These are phyloP conservation scores for Quercus mongolica DNA, from an alignment of 306 rosid genomes.

Conservation along the genomic window DNA sequence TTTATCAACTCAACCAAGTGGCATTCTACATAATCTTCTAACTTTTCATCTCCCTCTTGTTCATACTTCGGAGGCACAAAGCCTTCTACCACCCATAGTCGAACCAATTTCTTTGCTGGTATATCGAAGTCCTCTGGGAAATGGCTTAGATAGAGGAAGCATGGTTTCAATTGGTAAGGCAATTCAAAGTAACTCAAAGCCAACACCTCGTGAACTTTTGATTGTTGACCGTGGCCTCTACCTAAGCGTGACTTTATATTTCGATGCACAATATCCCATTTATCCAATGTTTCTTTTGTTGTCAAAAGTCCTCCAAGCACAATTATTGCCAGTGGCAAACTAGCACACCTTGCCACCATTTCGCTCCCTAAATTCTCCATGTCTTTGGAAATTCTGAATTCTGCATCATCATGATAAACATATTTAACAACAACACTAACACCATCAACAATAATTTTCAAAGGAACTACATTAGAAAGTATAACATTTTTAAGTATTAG, in stretches of 20 bases:
- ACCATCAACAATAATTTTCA: not conserved
- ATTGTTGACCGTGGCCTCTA: constrained; percentile 29
- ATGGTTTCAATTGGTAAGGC: constrained; percentile 46
- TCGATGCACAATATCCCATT: constrained; percentile 34
- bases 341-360: constrained; percentile 42
- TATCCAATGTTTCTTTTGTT: constrained; percentile 27
- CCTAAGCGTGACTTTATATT: constrained; percentile 23
- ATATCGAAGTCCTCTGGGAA: constrained; percentile 54
- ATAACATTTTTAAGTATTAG: not conserved
- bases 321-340: not conserved
- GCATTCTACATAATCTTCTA: constrained; percentile 40
- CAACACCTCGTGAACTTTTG: constrained; percentile 30
- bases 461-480: not conserved
- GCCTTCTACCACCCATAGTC: constrained; percentile 54
- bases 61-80: constrained; percentile 31
- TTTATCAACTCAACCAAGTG: constrained; percentile 10
- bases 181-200: constrained; percentile 44
- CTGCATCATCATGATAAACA: constrained; percentile 13
- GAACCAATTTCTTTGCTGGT: constrained; percentile 31
- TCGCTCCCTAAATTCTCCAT: constrained; percentile 38
- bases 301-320: constrained; percentile 56
- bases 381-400: constrained; percentile 7
- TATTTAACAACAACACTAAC: not conserved
- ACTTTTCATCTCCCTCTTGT: constrained; percentile 20
- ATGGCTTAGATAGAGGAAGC: constrained; percentile 44